Conservation (phyloP, 2,329 filamentous ascomycete species). For the Nemania sp. region DNA sequence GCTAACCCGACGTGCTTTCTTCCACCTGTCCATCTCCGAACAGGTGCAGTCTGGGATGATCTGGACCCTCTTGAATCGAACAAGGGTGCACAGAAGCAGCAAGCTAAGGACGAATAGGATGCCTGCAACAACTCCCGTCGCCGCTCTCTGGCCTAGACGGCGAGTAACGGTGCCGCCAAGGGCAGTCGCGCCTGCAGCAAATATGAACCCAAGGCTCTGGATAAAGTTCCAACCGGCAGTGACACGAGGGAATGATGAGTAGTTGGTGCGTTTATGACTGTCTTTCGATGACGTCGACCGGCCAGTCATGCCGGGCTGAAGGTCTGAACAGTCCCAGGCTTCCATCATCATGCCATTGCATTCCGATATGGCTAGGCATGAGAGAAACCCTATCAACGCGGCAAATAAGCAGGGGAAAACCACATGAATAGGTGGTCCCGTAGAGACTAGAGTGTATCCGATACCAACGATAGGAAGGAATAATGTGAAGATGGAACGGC, state of each 20-base stretch:
- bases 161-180: slow-evolving; percentile 76
- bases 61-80: slow-evolving; percentile 73
- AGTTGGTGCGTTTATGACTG: slow-evolving; percentile 69
- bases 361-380: slow-evolving; percentile 79
- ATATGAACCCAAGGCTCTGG: slow-evolving; percentile 76
- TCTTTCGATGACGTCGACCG: slow-evolving; percentile 59
- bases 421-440: slow-evolving; percentile 69
- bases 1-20: slow-evolving; percentile 62
- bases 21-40: slow-evolving; percentile 66
- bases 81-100: slow-evolving; percentile 70
- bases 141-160: slow-evolving; percentile 73
- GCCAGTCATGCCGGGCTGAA: slow-evolving; percentile 77
- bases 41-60: slow-evolving; percentile 74
- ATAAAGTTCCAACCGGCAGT: slow-evolving; percentile 76
- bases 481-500: slow-evolving; percentile 75
- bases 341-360: slow-evolving; percentile 85
- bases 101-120: slow-evolving; percentile 75
- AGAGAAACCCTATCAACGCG: slow-evolving; percentile 75
- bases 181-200: slow-evolving; percentile 76
- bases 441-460: slow-evolving; percentile 75
- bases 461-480: slow-evolving; percentile 74
- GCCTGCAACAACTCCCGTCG: slow-evolving; percentile 75
- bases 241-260: slow-evolving; percentile 80
- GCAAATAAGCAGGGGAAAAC: slow-evolving; percentile 76
- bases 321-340: slow-evolving; percentile 82